A percentile compares a stretch with the other conserved stretches of the same genome.
These are phyloP conservation scores for Lasiodiplodia theobromae DNA, from an alignment of 2,329 filamentous ascomycete genomes.

Conservation along the genomic window DNA sequence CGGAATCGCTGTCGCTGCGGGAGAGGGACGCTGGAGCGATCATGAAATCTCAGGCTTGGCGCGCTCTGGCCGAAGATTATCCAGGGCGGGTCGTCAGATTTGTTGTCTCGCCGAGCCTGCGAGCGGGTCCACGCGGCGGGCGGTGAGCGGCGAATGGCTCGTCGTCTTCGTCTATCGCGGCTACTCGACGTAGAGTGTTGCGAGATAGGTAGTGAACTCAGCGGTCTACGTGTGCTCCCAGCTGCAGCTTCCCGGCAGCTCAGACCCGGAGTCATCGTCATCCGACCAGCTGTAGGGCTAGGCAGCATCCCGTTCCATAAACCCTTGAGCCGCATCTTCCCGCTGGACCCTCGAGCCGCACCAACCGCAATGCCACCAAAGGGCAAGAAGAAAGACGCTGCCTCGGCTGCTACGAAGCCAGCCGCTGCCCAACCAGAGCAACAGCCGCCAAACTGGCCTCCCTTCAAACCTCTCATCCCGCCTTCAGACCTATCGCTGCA, in stretches of 20 bases:
- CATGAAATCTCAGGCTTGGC: slow-evolving; percentile 24
- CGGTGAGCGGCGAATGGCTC: slow-evolving; percentile 11
- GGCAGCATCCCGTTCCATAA: not conserved
- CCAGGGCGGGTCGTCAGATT: slow-evolving; percentile 19
- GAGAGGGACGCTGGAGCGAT: slow-evolving; percentile 23
- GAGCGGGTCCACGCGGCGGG: slow-evolving; percentile 3
- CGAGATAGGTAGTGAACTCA: not conserved
- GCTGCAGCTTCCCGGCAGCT: not conserved
- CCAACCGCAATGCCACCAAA: slow-evolving; percentile 40
- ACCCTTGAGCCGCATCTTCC: not conserved
- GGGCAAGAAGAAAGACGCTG: slow-evolving; percentile 38
- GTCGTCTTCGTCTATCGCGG: not conserved
- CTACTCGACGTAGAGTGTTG: not conserved
- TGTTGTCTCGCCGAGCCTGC: slow-evolving; percentile 21
- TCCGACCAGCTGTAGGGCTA: slow-evolving; percentile 11
- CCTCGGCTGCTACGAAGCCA: slow-evolving; percentile 25
- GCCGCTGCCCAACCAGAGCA: not conserved
- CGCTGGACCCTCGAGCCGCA: not conserved
- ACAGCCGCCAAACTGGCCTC: slow-evolving; percentile 70
- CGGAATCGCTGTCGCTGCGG: slow-evolving; percentile 20
- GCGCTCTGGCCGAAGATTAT: slow-evolving; percentile 18
- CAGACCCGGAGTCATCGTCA: slow-evolving; percentile 9
- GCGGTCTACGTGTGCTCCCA: not conserved
- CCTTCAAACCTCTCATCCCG: slow-evolving; percentile 72
- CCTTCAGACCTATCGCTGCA: slow-evolving; percentile 68